Conservation (phyloP, 352 stramenopile species). For the Pythium aristosporum region DNA sequence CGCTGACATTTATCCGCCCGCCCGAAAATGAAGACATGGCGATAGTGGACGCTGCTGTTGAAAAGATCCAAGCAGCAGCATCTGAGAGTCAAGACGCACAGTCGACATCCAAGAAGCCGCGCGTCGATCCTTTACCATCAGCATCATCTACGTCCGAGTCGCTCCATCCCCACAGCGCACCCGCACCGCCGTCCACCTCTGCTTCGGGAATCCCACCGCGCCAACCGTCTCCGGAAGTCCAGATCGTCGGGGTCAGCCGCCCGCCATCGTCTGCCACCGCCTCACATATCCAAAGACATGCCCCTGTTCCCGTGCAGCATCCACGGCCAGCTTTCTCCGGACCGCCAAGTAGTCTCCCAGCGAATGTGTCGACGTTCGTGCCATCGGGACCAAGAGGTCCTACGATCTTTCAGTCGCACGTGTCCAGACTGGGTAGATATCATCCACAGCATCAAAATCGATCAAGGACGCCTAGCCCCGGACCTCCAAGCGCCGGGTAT, state of each 20-base stretch:
- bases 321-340: background rate
- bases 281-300: background rate
- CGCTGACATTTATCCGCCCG: slow-evolving; percentile 37
- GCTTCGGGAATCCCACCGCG: background rate
- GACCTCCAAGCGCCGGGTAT: background rate
- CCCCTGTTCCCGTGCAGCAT: background rate
- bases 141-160: background rate
- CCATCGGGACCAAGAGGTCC: background rate
- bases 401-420: background rate
- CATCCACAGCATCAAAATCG: background rate
- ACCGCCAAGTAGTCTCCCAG: background rate
- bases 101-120: background rate
- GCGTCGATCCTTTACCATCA: background rate
- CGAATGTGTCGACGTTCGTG: background rate
- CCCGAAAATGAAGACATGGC: background rate
- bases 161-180: background rate
- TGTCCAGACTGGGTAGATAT: background rate
- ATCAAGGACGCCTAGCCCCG: slow-evolving; percentile 1
- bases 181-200: background rate
- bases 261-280: background rate
- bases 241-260: background rate
- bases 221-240: slow-evolving; percentile 2
- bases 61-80: background rate
- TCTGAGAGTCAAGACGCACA: background rate
- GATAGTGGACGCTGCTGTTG: background rate